Conservation (phyloP, 306 rosid species). For the Begonia loranthoides region DNA sequence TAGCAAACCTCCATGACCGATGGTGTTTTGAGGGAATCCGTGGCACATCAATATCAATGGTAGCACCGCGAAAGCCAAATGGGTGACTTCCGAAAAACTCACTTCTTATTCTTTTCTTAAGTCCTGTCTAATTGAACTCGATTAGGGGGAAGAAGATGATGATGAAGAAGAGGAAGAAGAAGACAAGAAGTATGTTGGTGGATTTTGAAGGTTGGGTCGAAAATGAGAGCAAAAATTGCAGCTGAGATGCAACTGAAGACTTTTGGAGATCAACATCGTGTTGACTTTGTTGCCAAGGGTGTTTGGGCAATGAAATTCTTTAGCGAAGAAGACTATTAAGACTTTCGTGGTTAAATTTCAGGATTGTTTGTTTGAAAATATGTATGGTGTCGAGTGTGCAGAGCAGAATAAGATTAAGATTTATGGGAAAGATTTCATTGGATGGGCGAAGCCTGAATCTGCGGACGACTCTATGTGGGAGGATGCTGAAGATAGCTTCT, state of each 20-base stretch:
- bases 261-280: conserved; percentile 55
- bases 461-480: conserved; percentile 97
- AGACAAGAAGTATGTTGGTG: conserved; percentile 31
- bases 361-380: conserved; percentile 72
- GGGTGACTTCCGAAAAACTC: conserved; percentile 70
- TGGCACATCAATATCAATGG: no score
- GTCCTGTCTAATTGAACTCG: conserved; percentile 21
- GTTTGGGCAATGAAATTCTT: conserved; percentile 95
- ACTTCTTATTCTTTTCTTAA: conserved; percentile 41
- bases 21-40: no score
- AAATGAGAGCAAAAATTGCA: conserved; percentile 41
- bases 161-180: conserved; percentile 28
- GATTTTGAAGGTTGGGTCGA: conserved; percentile 54
- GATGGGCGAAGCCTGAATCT: conserved; percentile 75
- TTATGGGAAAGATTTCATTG: conserved; percentile 81
- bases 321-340: conserved; percentile 31
- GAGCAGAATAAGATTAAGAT: conserved; percentile 69
- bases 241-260: conserved; percentile 55
- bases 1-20: no score
- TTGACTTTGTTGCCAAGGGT: conserved; percentile 69
- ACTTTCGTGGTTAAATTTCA: conserved; percentile 35
- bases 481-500: conserved; percentile 58
- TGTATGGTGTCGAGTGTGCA: conserved; percentile 45
- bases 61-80: conserved; percentile 70
- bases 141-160: conserved; percentile 12